Base-by-base conservation (phyloP, 2,329 filamentous ascomycete genomes). In the Aureobasidium subglaciale region DNA sequence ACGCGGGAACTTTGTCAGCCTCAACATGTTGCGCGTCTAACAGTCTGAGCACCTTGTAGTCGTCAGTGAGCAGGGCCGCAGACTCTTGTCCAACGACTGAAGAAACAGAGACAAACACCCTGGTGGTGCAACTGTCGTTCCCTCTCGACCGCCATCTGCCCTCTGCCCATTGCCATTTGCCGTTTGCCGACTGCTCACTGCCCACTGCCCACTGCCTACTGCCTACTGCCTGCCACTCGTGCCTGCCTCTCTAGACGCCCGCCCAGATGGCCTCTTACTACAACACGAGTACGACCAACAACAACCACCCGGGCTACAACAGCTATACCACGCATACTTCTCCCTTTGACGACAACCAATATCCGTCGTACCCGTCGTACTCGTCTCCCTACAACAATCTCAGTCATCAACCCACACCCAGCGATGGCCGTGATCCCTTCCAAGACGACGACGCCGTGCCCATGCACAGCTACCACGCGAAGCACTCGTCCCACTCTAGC, bases 261-360 rank as follows among this genome's bases (percentile, higher is more conserved):
- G 56, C 48, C 61, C 57, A 52, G 56, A 77, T 77, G 75, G 73
- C 75, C 42, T 68, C 74, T 56, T 88, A 88, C 71, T 87, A 87
- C 71, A 75, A 77, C 59, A 72, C 71, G 59, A 72, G 72, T 60
- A 63, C 65, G 65, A 65, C 64, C 63, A 63, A 61, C 60, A 68
- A 60, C 65, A 71, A 65, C 62, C 73, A 68, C 59, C 58, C 54
- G 59, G 55, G 60, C 32, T 48, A 58, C 46, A 40, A 63, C 37
- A 65, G 73, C 58, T 71, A 77, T 57, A 74, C 77, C 64, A 67
- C 32, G 56, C 63, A 30, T 56, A 25, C 55, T 8, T 58, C 61
- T 3, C 46, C 55, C 13, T 58, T 56, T 22, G 15, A 60, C 58
- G 35, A 53, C 59, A 54, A 43, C 56, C 62, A 58, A 55, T 60